These are phyloP conservation scores for Trichoderma sp. DNA, from an alignment of 2,329 filamentous ascomycete species.

Conservation along the genomic window DNA sequence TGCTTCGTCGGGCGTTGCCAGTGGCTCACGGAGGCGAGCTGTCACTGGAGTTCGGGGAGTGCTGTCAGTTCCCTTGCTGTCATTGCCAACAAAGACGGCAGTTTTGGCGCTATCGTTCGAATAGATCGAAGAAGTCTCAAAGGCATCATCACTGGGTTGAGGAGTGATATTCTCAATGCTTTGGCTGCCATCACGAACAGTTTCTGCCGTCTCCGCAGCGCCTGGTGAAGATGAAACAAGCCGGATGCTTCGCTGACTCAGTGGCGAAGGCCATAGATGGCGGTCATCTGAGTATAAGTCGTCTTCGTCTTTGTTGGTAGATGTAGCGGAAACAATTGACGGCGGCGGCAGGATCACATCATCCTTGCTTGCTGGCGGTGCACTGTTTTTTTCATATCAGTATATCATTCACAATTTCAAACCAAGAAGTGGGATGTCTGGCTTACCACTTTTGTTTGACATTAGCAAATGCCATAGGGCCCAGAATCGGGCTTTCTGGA, in stretches of 20 bases:
- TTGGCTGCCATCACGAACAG: neutral
- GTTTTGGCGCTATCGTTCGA: slow-evolving; percentile 33
- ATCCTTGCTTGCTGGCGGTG: neutral
- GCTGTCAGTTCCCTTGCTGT: neutral
- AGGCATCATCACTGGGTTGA: slow-evolving; percentile 22
- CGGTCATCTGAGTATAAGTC: slow-evolving; percentile 22
- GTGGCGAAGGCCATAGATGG: slow-evolving; percentile 15
- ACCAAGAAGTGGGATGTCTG: neutral
- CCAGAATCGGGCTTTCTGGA: neutral
- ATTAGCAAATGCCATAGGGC: neutral
- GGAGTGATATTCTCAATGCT: slow-evolving; percentile 1
- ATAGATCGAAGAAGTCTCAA: slow-evolving; percentile 34
- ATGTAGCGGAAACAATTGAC: neutral
- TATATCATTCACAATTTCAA: neutral
- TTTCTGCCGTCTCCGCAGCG: neutral
- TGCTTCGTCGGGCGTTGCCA: neutral
- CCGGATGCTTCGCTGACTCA: neutral
- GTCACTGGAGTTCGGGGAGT: slow-evolving; percentile 6
- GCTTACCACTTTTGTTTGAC: neutral
- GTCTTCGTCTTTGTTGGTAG: neutral
- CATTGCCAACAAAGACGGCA: slow-evolving; percentile 25
- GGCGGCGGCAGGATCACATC: neutral
- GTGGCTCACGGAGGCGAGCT: slow-evolving; percentile 4
- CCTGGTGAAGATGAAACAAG: neutral
- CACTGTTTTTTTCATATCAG: neutral